phyloP scores from a whole-genome alignment of 1,139 yeast genomes.

The Tardiomyces depauwii region DNA sequence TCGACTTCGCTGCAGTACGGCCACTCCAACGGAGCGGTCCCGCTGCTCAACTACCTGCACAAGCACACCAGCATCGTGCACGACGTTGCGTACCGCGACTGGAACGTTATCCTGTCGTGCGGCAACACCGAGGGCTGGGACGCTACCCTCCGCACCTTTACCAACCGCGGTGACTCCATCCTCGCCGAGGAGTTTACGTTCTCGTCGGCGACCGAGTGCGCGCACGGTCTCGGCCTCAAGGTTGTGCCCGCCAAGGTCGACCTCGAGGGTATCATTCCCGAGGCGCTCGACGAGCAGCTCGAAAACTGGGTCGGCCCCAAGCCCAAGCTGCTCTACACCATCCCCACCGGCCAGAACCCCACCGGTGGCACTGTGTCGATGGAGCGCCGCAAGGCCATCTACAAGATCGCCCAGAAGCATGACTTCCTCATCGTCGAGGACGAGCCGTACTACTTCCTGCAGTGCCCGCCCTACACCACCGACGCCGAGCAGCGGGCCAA shows the following conservation, averaged over 20 bases:
- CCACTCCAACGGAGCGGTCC: conserved; percentile 66
- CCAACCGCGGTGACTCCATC: conserved; percentile 61
- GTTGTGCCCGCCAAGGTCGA: conserved; percentile 74
- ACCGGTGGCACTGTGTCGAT: conserved; percentile 70
- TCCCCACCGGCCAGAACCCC: conserved; percentile 92
- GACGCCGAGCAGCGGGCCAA: conserved; percentile 22
- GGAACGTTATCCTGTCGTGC: conserved; percentile 51
- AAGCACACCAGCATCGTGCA: conserved; percentile 72
- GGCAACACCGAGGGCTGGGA: conserved; percentile 94
- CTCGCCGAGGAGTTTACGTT: conserved; percentile 78
- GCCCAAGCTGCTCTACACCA: conserved; percentile 75
- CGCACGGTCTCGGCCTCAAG: conserved; percentile 58
- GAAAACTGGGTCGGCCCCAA: conserved; percentile 61
- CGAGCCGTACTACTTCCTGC: conserved; percentile 90
- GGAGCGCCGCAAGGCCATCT: conserved; percentile 64
- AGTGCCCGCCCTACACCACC: conserved; percentile 34
- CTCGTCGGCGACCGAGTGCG: conserved; percentile 76
- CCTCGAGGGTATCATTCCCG: conserved; percentile 68
- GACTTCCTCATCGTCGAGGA: conserved; percentile 79
- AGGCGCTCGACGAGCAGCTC: conserved; percentile 49
- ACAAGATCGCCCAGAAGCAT: conserved; percentile 62
- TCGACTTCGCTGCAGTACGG: conserved; percentile 91
- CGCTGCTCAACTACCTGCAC: conserved; percentile 51
- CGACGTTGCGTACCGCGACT: conserved; percentile 48
- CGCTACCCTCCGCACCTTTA: conserved; percentile 67